Base-by-base conservation (phyloP, 495 filamentous ascomycete species). In the Hyaloscypha hepaticicola region DNA sequence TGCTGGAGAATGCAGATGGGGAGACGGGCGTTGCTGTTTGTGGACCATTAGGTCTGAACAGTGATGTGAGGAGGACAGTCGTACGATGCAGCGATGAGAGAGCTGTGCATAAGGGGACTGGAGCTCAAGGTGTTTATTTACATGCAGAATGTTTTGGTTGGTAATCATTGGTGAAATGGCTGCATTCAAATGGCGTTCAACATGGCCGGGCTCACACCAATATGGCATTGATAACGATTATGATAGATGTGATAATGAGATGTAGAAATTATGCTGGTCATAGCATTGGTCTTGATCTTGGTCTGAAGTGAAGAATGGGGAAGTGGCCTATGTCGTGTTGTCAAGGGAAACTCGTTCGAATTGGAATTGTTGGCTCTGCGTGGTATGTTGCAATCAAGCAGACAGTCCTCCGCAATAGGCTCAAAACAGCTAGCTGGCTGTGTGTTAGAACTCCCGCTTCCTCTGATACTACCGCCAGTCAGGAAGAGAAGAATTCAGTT, bases 21-120 rank as follows among this genome's bases (percentile, higher is more conserved):
- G 93, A 97, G 79, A 92, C 85, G 6, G 90, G 88, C 0, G 88
- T 96, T 0, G 88, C 90, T 0, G 91, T 90, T 1, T 96, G 93
- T 68, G 93, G 93, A 28, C 89, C 89, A 5, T 75, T 76, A 48
- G 86, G 86, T 0, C 69, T 97, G 60, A 84, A 85, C 5, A 80
- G 83, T 28, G 82, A 85, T 64, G 85, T 91, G 0, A 80, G 91
- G 50, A 85, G 81, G 27, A 86, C 78, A 56, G 89, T 93, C 2
- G 90, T 87, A 0, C 81, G 76, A n/a, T 72, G 96, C 57, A 89
- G 88, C 61, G 90, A 97, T 75, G 92, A 96, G 75, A 77, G 93
- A 57, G 93, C 90, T 3, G 89, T 96, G 45, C 90, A 96, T 69
- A 96, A 96, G 70, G 93, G 93, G 16, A 94, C 90, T 0, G 92